Base-by-base conservation (phyloP, 495 filamentous ascomycete genomes). In the Talaromyces borbonicus region DNA sequence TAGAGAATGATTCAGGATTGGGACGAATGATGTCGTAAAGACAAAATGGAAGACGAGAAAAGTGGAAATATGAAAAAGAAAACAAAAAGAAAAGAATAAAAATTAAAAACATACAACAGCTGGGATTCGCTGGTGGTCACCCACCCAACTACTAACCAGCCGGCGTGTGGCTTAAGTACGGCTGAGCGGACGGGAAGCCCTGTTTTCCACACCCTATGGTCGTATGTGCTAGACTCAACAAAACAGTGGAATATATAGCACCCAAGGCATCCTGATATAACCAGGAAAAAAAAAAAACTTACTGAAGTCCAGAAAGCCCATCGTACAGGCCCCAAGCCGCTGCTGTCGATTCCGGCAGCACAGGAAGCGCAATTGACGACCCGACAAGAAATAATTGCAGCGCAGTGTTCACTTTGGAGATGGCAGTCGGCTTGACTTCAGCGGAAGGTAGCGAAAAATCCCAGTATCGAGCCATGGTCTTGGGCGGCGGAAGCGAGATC, bases 381-480 rank as follows among this genome's bases (percentile, higher is more conserved):
- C 85, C 87, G 53, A 94, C 83, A 42, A 94, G 66, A 11, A 78
- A 78, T 27, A 94, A 59, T 61, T 94, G 87, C 56, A 93, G 56
- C 1, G 81, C 81, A 0, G 87, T 94, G 52, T 94, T 94, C 48
- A 82, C 77, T 72, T 98, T 98, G 52, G 85, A 92, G 52, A 98
- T 87, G 12, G 71, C 78, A 0, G 92, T 98, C 0, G 92, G 92
- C 51, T 83, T 83, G 4, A 98, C 92, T 61, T 97, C 92, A 1
- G 92, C 92, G 36, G 79, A 85, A 0, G 92, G 92, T 14, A 98
- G 75, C 8, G 81, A 85, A 54, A 97, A 97, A 59, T 98, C 93
- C 93, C 93, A 98, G 60, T 96, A 98, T n/a, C 92, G 71, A 11
- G 72, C 63, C 63, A 95, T 83, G 0, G 92, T 97, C 63, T 95